Evolutionary conservation across 768 basidiomycete genomes (phyloP).

Genomic region (Suillus fuscotomentosus): DNA sequence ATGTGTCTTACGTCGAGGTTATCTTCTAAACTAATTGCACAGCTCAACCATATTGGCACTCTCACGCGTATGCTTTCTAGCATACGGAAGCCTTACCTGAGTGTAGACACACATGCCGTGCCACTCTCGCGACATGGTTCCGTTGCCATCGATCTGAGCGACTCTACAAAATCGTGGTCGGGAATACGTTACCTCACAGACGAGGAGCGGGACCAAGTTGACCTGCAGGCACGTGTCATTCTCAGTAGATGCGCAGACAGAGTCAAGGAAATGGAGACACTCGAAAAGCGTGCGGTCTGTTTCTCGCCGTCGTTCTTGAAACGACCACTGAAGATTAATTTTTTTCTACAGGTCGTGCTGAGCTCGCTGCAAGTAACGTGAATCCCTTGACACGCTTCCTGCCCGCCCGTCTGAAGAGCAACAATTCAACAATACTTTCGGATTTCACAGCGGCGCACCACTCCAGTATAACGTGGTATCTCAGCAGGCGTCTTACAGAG

Average conservation of each 20-base stretch:
- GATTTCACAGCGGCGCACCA: constrained; percentile 87
- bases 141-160: constrained; percentile 55
- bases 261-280: constrained; percentile 82
- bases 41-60: constrained; percentile 75
- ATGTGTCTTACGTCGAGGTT: neutral
- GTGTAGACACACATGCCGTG: constrained; percentile 60
- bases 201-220: constrained; percentile 94
- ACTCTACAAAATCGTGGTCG: constrained; percentile 53
- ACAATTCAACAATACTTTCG: constrained; percentile 48
- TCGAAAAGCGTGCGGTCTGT: constrained; percentile 78
- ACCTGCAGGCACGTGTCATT: constrained; percentile 86
- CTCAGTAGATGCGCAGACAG: constrained; percentile 83
- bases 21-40: constrained; percentile 5
- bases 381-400: constrained; percentile 70
- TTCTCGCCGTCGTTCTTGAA: constrained; percentile 14
- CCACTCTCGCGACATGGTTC: constrained; percentile 49
- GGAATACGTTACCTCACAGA: constrained; percentile 75
- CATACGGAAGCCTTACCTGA: constrained; percentile 87
- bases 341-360: constrained; percentile 53
- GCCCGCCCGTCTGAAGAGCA: constrained; percentile 65
- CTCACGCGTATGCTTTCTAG: constrained; percentile 69
- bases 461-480: constrained; percentile 89
- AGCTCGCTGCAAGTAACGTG: constrained; percentile 61
- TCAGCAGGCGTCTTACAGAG: constrained; percentile 77
- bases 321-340: constrained; percentile 14